A percentile compares a stretch with the other conserved stretches of the same genome.
Conservation (phyloP, 192 early-diverging fungal species). For the Linnemannia zychae region DNA sequence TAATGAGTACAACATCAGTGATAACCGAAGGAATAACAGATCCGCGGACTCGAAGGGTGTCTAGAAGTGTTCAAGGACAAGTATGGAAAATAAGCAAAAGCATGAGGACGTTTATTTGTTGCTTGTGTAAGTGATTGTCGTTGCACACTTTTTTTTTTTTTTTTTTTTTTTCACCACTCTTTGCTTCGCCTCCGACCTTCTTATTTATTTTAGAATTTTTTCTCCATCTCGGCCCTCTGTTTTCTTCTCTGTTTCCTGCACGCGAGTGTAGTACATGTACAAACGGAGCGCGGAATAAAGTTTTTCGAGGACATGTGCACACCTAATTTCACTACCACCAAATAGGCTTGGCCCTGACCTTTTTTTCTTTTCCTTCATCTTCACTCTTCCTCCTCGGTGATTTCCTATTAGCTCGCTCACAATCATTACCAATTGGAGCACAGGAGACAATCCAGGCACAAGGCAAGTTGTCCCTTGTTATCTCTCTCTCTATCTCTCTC, state of each 20-base stretch:
- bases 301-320: slow-evolving; percentile 6
- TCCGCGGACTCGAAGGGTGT: slow-evolving; percentile 46
- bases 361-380: not conserved
- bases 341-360: not conserved
- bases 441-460: not conserved
- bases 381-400: not conserved
- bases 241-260: no score
- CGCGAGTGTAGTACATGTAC: not conserved
- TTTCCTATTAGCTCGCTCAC: not conserved
- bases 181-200: not conserved
- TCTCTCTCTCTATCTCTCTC: not conserved
- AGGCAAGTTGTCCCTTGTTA: not conserved
- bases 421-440: not conserved
- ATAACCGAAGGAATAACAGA: slow-evolving; percentile 48
- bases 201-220: not conserved
- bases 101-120: not conserved
- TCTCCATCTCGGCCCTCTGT: no score
- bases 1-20: slow-evolving; percentile 39
- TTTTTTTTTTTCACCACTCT: no score
- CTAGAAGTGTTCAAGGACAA: not conserved
- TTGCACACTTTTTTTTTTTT: no score
- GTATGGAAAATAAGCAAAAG: not conserved
- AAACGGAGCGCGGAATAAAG: not conserved
- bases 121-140: not conserved
- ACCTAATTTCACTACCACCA: not conserved